Percentiles rank a stretch among this genome's conserved stretches.
These are phyloP conservation scores for Magnaporthiopsis incrustans DNA, from an alignment of 2,329 filamentous ascomycete genomes.

Conservation along the genomic window DNA sequence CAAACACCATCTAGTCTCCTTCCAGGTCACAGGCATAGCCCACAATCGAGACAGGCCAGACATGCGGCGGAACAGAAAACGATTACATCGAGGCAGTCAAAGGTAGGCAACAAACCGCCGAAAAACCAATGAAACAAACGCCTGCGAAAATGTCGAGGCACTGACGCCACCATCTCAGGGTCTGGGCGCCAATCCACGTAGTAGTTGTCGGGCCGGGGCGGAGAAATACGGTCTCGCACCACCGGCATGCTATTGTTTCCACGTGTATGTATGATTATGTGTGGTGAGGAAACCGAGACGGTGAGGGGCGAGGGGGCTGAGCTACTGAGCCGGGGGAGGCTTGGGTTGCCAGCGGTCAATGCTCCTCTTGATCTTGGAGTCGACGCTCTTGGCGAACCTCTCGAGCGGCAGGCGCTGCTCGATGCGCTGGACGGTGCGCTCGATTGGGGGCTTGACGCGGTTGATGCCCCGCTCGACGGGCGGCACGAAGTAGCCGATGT, in stretches of 20 bases:
- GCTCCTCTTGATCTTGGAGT: constrained; percentile 38
- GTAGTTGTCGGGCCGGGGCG: not conserved
- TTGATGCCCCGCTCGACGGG: constrained; percentile 36
- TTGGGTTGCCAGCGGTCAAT: constrained; percentile 26
- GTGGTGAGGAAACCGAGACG: not conserved
- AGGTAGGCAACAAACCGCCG: not conserved
- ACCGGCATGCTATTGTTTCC: not conserved
- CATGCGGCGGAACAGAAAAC: not conserved
- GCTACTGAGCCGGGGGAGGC: not conserved
- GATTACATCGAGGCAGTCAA: not conserved
- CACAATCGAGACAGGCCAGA: not conserved
- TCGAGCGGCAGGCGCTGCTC: constrained; percentile 41
- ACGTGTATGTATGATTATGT: not conserved
- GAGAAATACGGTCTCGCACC: not conserved
- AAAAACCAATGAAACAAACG: not conserved
- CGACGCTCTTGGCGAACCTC: constrained; percentile 39
- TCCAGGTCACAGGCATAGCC: not conserved
- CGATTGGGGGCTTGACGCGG: constrained; percentile 39
- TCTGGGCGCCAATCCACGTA: constrained; percentile 5
- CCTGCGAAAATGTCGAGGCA: not conserved
- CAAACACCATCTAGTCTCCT: not conserved
- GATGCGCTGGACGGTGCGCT: constrained; percentile 35
- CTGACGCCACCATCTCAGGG: constrained; percentile 8
- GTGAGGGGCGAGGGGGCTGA: not conserved
- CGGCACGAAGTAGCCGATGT: constrained; percentile 46